Conservation (phyloP, 2,329 filamentous ascomycete genomes). For the Talaromyces sp. region DNA sequence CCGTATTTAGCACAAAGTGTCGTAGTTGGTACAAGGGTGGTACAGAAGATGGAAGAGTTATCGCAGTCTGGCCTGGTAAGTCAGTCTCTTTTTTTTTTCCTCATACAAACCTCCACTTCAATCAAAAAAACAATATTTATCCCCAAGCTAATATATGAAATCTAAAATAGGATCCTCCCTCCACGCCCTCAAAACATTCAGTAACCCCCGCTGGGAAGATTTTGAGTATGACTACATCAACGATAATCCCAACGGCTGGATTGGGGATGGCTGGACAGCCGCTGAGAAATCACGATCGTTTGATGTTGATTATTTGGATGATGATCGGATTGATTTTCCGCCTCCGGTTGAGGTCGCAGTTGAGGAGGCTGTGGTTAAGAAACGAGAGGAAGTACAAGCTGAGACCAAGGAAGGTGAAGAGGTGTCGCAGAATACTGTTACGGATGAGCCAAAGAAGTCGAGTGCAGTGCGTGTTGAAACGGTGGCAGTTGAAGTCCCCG, state of each 20-base stretch:
- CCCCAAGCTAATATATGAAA: no score
- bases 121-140: no score
- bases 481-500: background rate
- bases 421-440: no score
- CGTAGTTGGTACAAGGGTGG: conserved; percentile 19
- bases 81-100: background rate
- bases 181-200: conserved; percentile 17
- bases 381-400: no score
- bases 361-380: no score
- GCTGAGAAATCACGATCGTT: conserved; percentile 25
- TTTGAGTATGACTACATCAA: conserved; percentile 20
- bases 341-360: conserved; percentile 2
- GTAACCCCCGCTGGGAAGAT: conserved; percentile 17
- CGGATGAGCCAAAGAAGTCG: background rate
- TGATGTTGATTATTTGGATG: conserved; percentile 32
- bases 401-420: background rate
- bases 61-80: conserved; percentile 23
- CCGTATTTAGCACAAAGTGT: conserved; percentile 13
- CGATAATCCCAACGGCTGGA: conserved; percentile 18
- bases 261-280: conserved; percentile 19
- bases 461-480: background rate
- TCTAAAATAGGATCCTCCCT: conserved; percentile 16
- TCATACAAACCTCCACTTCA: no score
- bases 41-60: conserved; percentile 18
- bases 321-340: conserved; percentile 34